Conservation (phyloP, 108 stramenopile genomes). For the Bacterosira constricta region DNA sequence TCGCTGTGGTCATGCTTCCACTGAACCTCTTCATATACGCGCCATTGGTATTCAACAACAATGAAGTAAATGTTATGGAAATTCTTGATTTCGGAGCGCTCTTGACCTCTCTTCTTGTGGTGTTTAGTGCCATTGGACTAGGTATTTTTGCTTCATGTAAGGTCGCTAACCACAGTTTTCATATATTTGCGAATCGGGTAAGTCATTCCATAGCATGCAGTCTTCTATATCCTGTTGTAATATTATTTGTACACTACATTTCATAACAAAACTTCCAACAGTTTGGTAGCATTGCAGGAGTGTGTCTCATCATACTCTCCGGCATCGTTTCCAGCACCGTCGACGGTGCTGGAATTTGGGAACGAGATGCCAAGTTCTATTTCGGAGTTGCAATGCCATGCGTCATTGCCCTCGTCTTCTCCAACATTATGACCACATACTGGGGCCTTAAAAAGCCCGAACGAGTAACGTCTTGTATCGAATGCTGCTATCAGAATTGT, state of each 20-base stretch:
- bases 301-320: constrained; percentile 73
- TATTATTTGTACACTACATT: not conserved
- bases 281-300: constrained; percentile 65
- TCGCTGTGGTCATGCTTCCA: constrained; percentile 72
- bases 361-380: constrained; percentile 75
- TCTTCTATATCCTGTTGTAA: not conserved
- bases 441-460: constrained; percentile 66
- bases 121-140: constrained; percentile 70
- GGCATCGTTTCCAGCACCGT: constrained; percentile 60
- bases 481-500: constrained; percentile 89
- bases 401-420: constrained; percentile 62
- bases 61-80: constrained; percentile 43
- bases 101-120: constrained; percentile 71
- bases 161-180: constrained; percentile 55
- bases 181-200: constrained; percentile 53
- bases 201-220: constrained; percentile 18
- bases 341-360: constrained; percentile 67
- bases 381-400: constrained; percentile 67
- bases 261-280: too few relatives aligned
- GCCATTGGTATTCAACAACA: constrained; percentile 53
- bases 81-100: constrained; percentile 75
- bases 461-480: constrained; percentile 77
- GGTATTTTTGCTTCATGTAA: constrained; percentile 67
- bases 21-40: constrained; percentile 79
- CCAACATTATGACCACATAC: constrained; percentile 54